Evolutionary conservation across 1,284 basidiomycete genomes (phyloP), one percentile per base, ranked within the genome.

Genomic region (Wolfiporia cocos): DNA sequence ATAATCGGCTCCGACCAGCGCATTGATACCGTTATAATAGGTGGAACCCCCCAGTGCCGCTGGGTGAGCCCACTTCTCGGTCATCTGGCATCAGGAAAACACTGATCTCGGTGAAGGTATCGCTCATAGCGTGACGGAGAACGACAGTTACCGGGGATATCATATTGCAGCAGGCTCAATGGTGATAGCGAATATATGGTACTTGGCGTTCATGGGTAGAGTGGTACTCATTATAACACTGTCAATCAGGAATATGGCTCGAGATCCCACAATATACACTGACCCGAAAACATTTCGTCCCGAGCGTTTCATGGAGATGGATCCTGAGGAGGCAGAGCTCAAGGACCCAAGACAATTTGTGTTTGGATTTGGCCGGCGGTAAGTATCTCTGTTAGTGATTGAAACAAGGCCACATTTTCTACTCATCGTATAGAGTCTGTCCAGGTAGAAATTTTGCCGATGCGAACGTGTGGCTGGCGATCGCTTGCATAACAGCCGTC

Each of bases 11-110:
- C 31, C 10, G 6, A 28, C 7, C 26, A 11, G 31, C 26, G 26
- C 26, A 28, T 28, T 28, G 26, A 7, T 28, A 7, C 26, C n/a
- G n/a, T n/a, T n/a, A n/a, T 28, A 7, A 33, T 33, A 43, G 68
- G n/a, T 70, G 65, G 64, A 50, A 58, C 23, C 50, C 53, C 7
- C 56, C 57, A 9, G 44, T 52, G 9, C 57, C 60, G 0, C 44
- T 60, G 10, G 56, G 64, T 47, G 20, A 14, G 15, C 4, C 15
- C n/a, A 5, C 19, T 6, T 17, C 21, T n/a, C 5, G 17, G 19
- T 18, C 35, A 14, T 24, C 0, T 15, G 12, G 20, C 11, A 24
- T 1, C n/a, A n/a, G n/a, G n/a, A n/a, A n/a, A n/a, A 7, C 3
- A 20, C 17, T 34, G 10, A 20, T 22, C 7, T 22, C 19, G 19